Conservation (phyloP, 192 early-diverging fungal genomes). For the Jimgerdemannia flammicorona region DNA sequence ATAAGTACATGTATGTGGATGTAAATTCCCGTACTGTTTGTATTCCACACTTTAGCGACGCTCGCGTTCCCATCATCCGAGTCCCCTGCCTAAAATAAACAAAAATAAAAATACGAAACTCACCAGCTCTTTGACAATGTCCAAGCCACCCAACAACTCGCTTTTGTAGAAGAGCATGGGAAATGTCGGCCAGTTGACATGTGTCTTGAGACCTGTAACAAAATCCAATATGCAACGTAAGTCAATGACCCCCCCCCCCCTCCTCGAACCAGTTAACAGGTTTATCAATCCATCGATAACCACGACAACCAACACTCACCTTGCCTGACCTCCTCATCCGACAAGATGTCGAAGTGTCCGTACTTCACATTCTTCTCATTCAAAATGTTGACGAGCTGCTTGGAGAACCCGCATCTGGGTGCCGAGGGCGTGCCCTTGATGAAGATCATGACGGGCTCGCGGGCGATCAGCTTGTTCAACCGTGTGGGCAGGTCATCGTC, state of each 20-base stretch:
- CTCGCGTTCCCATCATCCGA: background rate
- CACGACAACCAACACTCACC: conserved; percentile 27
- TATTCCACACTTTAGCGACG: background rate
- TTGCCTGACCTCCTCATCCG: conserved; percentile 89
- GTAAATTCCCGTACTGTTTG: background rate
- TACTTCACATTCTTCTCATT: conserved; percentile 71
- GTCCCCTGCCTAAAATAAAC: background rate
- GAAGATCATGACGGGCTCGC: conserved; percentile 87
- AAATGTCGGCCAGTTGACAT: conserved; percentile 93
- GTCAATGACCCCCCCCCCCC: background rate
- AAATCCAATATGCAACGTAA: background rate
- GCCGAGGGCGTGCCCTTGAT: conserved; percentile 91
- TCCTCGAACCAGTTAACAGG: background rate
- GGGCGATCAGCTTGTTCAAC: conserved; percentile 62
- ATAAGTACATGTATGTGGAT: no score
- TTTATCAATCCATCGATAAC: background rate
- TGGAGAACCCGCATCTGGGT: conserved; percentile 93
- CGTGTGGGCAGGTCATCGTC: conserved; percentile 73
- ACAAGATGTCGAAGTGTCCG: conserved; percentile 90
- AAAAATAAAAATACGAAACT: background rate
- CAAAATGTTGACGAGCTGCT: conserved; percentile 75
- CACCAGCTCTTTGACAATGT: conserved; percentile 93
- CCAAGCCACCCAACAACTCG: conserved; percentile 90
- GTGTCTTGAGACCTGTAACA: conserved; percentile 68
- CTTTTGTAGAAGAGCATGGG: conserved; percentile 93